Evolutionary conservation across 139 green algal species (phyloP), one percentile per base, ranked within the genome.

Genomic region (Chlamydomonas applanata): DNA sequence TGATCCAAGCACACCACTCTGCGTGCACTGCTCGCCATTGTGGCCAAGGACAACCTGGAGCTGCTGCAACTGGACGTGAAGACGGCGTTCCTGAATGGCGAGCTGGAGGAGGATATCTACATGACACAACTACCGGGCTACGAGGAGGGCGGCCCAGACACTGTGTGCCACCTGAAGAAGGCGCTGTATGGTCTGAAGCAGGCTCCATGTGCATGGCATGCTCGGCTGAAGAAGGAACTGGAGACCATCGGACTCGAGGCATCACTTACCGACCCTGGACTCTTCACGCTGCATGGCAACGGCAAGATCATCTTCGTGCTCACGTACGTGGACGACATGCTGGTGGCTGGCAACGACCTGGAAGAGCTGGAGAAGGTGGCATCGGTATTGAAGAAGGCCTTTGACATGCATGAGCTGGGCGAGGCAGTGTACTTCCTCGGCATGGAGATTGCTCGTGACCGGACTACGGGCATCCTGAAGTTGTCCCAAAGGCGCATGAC

Each of bases 171-270:
- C 87, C n/a, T n/a, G n/a, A n/a, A n/a, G n/a, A n/a, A n/a, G n/a
- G n/a, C n/a, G n/a, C n/a, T n/a, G n/a, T n/a, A 90, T 53, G 82
- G 85, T 0, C 66, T 90, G 4, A 77, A 78, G 25, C 85, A 88
- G 69, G 82, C 85, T 29, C 76, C 78, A 13, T 69, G 85, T 25
- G 72, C 73, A 0, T 90, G 85, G 82, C 57, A 90, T 35, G 63
- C 56, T 4, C 34, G 68, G n/a, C 69, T 84, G 4, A 80, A 80
- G 34, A 34, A 56, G 16, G 53, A 74, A 7, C 73, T 89, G 52
- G 60, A 79, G 34, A 19, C n/a, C 1, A 35, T 85, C 54, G 78
- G 79, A 3, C 83, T 84, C 62, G 30, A 68, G 20, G 40, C 67
- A 19, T 80, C 76, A 14, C 27, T 57, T 0, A 61, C 69, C 27